Conservation (phyloP, 495 filamentous ascomycete species). For the Pyrenula massariospora region DNA sequence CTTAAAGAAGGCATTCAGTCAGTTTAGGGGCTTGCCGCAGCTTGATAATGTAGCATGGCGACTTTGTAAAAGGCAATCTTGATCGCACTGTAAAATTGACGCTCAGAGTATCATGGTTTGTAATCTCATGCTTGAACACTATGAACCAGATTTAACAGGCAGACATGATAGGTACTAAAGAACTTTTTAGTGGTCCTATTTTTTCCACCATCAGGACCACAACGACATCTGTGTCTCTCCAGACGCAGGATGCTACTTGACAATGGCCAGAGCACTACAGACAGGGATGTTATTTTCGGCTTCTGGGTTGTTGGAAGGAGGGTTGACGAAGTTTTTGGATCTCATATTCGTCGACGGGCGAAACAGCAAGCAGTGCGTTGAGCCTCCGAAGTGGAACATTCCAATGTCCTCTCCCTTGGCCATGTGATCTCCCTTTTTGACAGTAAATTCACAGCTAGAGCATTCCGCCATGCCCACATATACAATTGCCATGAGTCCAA, state of each 20-base stretch:
- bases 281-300: neutral
- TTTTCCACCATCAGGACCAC: neutral
- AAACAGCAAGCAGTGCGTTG: slow-evolving; percentile 53
- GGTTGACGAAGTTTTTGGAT: neutral
- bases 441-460: slow-evolving; percentile 53
- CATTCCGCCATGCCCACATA: slow-evolving; percentile 64
- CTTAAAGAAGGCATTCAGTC: no score
- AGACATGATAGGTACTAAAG: neutral
- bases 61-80: no score
- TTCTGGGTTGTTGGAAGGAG: neutral
- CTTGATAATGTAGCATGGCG: no score
- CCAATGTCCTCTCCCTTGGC: slow-evolving; percentile 56
- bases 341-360: slow-evolving; percentile 1
- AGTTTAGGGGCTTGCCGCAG: no score
- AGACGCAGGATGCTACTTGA: neutral
- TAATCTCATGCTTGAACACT: neutral
- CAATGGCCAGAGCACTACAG: neutral
- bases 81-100: no score
- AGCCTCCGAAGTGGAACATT: slow-evolving; percentile 69
- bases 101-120: no score
- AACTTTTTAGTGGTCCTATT: neutral
- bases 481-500: slow-evolving; percentile 56
- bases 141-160: neutral
- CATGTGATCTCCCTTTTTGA: slow-evolving; percentile 46
- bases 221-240: neutral